These are phyloP conservation scores for Tylopilus felleus DNA, from an alignment of 768 basidiomycete species.

Conservation along the genomic window DNA sequence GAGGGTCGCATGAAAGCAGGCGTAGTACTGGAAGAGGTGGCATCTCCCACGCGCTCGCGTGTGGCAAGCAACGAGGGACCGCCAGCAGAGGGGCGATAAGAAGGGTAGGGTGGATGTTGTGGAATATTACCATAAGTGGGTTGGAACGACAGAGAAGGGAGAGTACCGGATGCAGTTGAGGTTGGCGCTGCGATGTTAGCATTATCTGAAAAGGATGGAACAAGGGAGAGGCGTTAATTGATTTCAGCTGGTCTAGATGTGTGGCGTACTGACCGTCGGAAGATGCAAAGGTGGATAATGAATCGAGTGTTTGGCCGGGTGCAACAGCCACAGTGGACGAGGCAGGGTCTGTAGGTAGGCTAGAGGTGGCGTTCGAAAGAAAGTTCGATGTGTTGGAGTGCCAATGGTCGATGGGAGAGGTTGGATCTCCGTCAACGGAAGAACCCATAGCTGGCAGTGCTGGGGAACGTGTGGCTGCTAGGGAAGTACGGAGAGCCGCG, in stretches of 20 bases:
- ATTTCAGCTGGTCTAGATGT: slow-evolving; percentile 1
- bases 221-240: slow-evolving; percentile 7
- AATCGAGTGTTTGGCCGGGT: slow-evolving; percentile 10
- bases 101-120: slow-evolving; percentile 20
- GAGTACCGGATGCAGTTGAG: slow-evolving; percentile 10
- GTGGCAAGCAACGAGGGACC: slow-evolving; percentile 12
- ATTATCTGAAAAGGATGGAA: slow-evolving; percentile 12
- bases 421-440: slow-evolving; percentile 19
- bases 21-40: slow-evolving; percentile 1
- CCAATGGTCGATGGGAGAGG: slow-evolving; percentile 18
- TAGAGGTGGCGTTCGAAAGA: slow-evolving; percentile 11
- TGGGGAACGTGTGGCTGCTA: slow-evolving; percentile 27
- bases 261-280: slow-evolving; percentile 23
- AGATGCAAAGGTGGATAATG: slow-evolving; percentile 16
- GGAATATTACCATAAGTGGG: slow-evolving; percentile 23
- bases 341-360: slow-evolving; percentile 3
- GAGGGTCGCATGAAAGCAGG: slow-evolving; percentile 21
- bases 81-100: slow-evolving; percentile 21
- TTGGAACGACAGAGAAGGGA: slow-evolving; percentile 19
- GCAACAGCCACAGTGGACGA: slow-evolving; percentile 10
- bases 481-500: slow-evolving; percentile 43
- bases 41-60: slow-evolving; percentile 17
- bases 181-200: slow-evolving; percentile 2
- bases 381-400: slow-evolving; percentile 17
- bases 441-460: slow-evolving; percentile 24